Percentiles rank a stretch among this genome's conserved stretches.
Evolutionary conservation across 2,329 filamentous ascomycete species (phyloP).

Genomic region (Madurella mycetomatis): DNA sequence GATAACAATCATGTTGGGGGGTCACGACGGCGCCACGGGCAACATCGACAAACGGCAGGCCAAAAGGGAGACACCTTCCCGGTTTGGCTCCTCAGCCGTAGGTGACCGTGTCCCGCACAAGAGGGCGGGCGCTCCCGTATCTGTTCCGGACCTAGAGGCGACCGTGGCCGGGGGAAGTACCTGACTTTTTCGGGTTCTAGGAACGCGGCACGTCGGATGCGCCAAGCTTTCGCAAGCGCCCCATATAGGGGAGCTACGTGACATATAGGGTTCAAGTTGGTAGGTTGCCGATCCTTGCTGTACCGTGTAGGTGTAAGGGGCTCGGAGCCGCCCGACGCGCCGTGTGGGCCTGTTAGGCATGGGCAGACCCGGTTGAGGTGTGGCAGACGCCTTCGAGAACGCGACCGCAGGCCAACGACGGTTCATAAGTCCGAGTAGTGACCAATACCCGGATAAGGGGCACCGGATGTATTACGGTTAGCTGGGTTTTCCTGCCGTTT

Average conservation of each 20-base stretch:
- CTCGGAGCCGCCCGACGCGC: not conserved
- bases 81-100: conserved; percentile 19
- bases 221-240: conserved; percentile 12
- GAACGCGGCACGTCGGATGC: conserved; percentile 6
- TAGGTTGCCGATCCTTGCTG: conserved; percentile 2
- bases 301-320: not conserved
- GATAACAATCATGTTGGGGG: conserved; percentile 2
- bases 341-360: not conserved
- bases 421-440: no score
- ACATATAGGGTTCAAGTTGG: conserved; percentile 11
- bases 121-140: conserved; percentile 21
- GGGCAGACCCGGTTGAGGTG: no score
- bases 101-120: conserved; percentile 2
- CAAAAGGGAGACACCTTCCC: conserved; percentile 22
- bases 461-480: no score
- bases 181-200: conserved; percentile 17
- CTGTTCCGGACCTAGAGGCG: not conserved
- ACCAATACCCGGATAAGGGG: no score
- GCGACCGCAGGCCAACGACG: no score
- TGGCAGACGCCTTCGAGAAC: not conserved
- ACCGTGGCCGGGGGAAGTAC: not conserved
- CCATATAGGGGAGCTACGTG: conserved; percentile 4
- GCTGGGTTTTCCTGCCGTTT: no score
- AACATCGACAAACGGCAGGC: conserved; percentile 14
- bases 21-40: not conserved